A percentile compares a stretch with the other conserved stretches of the same genome.
These are phyloP conservation scores for Helicocarpus griseus DNA, from an alignment of 2,329 filamentous ascomycete species.

Conservation along the genomic window DNA sequence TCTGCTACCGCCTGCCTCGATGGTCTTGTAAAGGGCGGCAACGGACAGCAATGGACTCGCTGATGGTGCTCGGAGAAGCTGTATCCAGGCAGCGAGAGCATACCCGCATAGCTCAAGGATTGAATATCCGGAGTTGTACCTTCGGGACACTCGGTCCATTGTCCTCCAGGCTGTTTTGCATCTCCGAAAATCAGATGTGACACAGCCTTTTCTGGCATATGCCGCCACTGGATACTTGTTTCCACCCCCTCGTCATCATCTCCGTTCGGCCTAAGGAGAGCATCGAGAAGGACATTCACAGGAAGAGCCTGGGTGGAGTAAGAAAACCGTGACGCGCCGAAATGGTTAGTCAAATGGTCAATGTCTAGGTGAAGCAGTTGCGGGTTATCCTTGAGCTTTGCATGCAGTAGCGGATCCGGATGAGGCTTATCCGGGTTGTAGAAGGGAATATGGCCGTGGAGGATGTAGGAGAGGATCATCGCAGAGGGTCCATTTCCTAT, in stretches of 20 bases:
- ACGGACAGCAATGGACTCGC: slow-evolving; percentile 28
- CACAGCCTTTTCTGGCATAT: slow-evolving; percentile 41
- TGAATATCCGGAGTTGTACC: slow-evolving; percentile 47
- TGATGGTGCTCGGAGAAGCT: slow-evolving; percentile 46
- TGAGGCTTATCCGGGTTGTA: slow-evolving; percentile 44
- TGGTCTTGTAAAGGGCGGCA: slow-evolving; percentile 46
- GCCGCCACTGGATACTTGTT: slow-evolving; percentile 46
- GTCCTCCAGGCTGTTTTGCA: slow-evolving; percentile 43
- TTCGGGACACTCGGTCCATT: slow-evolving; percentile 49
- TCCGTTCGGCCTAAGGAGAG: slow-evolving; percentile 48
- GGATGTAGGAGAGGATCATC: slow-evolving; percentile 52
- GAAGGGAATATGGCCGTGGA: slow-evolving; percentile 51
- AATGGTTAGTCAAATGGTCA: slow-evolving; percentile 46
- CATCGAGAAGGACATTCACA: slow-evolving; percentile 51
- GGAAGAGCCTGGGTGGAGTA: slow-evolving; percentile 54
- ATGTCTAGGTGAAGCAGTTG: slow-evolving; percentile 41
- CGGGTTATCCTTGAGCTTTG: slow-evolving; percentile 41
- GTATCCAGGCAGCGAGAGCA: slow-evolving; percentile 52
- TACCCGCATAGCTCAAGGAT: slow-evolving; percentile 52
- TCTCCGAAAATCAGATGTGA: slow-evolving; percentile 47
- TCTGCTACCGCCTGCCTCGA: slow-evolving; percentile 45
- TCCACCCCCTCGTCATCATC: slow-evolving; percentile 44
- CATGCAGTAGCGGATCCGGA: slow-evolving; percentile 47
- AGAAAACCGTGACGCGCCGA: slow-evolving; percentile 46
- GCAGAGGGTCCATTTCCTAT: slow-evolving; percentile 53